phyloP scores from a whole-genome alignment of 2,329 filamentous ascomycete genomes.

The Aspergillus amoenus region DNA sequence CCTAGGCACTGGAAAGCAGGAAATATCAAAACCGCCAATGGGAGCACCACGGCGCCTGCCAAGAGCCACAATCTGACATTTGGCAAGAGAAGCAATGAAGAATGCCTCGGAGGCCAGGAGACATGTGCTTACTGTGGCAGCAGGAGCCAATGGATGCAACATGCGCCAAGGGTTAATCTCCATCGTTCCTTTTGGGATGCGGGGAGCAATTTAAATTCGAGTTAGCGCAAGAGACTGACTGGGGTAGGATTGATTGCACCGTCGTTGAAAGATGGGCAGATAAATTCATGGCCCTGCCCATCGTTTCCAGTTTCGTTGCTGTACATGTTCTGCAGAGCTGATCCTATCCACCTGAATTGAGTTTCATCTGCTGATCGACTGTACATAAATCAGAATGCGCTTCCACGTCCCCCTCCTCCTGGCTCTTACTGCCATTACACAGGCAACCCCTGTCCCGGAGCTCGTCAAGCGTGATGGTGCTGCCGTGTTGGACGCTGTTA shows the following conservation, averaged over 20 bases:
- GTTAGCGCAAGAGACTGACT: neutral
- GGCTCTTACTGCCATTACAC: neutral
- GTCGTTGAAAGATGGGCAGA: neutral
- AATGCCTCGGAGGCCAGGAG: neutral
- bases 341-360: neutral
- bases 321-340: neutral
- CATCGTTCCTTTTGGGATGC: neutral
- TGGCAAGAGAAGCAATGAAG: neutral
- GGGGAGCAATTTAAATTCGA: neutral
- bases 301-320: neutral
- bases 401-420: constrained; percentile 11
- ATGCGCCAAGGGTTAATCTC: neutral
- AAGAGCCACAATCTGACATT: neutral
- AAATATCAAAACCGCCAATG: neutral
- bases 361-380: neutral
- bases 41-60: neutral
- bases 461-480: constrained; percentile 16
- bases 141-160: neutral
- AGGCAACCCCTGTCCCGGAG: constrained; percentile 6
- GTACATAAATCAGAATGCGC: constrained; percentile 1
- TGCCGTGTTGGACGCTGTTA: constrained; percentile 17
- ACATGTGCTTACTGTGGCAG: neutral
- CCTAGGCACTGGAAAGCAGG: neutral
- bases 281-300: neutral
- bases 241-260: neutral